phyloP scores from a whole-genome alignment of 2,329 filamentous ascomycete genomes.

The Exophiala viscosa region DNA sequence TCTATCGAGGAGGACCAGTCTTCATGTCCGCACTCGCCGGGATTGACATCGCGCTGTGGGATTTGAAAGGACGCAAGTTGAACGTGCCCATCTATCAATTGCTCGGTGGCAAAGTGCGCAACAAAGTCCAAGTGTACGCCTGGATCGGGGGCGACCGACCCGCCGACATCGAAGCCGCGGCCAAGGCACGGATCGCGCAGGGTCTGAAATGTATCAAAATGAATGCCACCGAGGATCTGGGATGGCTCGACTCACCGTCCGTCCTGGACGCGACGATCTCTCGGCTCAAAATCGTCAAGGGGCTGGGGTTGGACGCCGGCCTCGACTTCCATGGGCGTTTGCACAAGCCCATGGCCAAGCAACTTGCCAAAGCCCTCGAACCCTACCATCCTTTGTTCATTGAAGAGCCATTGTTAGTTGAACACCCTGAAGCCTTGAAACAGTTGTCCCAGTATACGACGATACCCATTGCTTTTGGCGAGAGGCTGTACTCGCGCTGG shows the following conservation, averaged over 20 bases:
- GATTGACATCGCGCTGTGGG: conserved; percentile 77
- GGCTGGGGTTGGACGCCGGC: conserved; percentile 66
- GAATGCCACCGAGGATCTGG: conserved; percentile 70
- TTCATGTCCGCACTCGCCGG: conserved; percentile 76
- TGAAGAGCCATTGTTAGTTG: conserved; percentile 66
- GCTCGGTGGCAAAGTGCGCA: conserved; percentile 67
- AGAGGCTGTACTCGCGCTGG: conserved; percentile 67
- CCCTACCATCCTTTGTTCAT: conserved; percentile 66
- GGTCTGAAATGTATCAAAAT: conserved; percentile 57
- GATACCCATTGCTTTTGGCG: conserved; percentile 66
- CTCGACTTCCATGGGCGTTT: conserved; percentile 75
- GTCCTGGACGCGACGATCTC: conserved; percentile 62
- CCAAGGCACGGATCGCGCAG: conserved; percentile 41
- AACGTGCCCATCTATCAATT: conserved; percentile 69
- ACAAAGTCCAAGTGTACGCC: conserved; percentile 65
- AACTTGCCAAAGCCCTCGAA: conserved; percentile 61
- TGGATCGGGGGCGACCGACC: conserved; percentile 73
- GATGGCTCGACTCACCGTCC: conserved; percentile 69
- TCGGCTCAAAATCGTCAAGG: conserved; percentile 65
- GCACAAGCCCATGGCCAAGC: conserved; percentile 72
- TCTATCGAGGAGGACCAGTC: conserved; percentile 74
- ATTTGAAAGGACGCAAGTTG: conserved; percentile 63
- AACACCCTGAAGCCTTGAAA: conserved; percentile 62
- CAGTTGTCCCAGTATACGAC: conserved; percentile 54
- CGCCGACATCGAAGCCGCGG: conserved; percentile 61